Percentiles rank a stretch among this genome's conserved stretches.
These are phyloP conservation scores for Sphenostylis stenocarpa DNA, from an alignment of 306 rosid genomes.

Conservation along the genomic window DNA sequence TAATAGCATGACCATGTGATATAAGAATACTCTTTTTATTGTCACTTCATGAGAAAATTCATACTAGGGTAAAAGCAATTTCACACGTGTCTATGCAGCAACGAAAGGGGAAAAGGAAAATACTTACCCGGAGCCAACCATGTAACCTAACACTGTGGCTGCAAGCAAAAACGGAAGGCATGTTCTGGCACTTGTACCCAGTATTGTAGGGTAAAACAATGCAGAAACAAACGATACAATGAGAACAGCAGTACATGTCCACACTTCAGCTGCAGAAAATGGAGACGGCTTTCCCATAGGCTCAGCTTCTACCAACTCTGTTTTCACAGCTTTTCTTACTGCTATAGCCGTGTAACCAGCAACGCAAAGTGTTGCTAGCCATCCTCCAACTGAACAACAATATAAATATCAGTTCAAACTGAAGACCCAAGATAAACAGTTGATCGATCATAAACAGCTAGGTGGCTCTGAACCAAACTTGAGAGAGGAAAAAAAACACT, in stretches of 20 bases:
- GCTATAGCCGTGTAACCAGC: slow-evolving; percentile 90
- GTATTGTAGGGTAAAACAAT: slow-evolving; percentile 61
- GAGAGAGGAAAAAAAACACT: too few relatives aligned
- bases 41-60: not conserved
- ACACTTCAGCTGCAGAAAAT: slow-evolving; percentile 71
- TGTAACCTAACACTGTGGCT: slow-evolving; percentile 85
- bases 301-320: slow-evolving; percentile 83
- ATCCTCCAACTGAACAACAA: slow-evolving; percentile 75
- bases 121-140: slow-evolving; percentile 86
- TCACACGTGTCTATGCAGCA: not conserved
- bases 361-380: slow-evolving; percentile 86
- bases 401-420: slow-evolving; percentile 15
- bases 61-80: not conserved
- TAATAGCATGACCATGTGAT: not conserved
- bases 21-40: not conserved
- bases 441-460: not conserved
- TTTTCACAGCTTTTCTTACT: slow-evolving; percentile 79
- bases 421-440: not conserved
- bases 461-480: not conserved
- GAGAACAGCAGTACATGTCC: slow-evolving; percentile 75
- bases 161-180: slow-evolving; percentile 96
- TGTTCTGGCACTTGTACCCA: slow-evolving; percentile 91
- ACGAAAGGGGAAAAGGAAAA: slow-evolving; percentile 30
- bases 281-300: slow-evolving; percentile 90
- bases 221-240: slow-evolving; percentile 66